Percentiles rank a stretch among this genome's conserved stretches.
phyloP scores from a whole-genome alignment of 2,329 filamentous ascomycete genomes.

The Lachnellula willkommii region DNA sequence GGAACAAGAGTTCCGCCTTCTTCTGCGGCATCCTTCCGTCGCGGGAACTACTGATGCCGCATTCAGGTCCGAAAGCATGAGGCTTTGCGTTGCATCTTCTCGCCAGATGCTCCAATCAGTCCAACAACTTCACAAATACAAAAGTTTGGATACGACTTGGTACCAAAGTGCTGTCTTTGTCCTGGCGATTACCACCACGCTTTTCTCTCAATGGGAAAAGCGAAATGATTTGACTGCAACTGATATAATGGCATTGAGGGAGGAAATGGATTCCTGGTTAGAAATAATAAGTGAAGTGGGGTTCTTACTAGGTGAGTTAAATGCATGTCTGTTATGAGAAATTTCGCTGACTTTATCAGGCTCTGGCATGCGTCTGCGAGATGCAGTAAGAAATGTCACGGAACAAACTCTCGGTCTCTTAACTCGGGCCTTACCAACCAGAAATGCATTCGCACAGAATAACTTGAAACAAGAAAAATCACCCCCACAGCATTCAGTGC shows the following conservation, averaged over 20 bases:
- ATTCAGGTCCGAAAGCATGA: slow-evolving; percentile 56
- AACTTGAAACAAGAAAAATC: slow-evolving; percentile 9
- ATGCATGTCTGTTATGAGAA: not conserved
- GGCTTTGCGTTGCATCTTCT: slow-evolving; percentile 61
- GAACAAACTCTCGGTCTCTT: slow-evolving; percentile 44
- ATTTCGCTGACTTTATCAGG: slow-evolving; percentile 30
- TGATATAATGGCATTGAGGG: slow-evolving; percentile 55
- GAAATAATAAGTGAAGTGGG: slow-evolving; percentile 63
- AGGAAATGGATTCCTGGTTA: slow-evolving; percentile 67
- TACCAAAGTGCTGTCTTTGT: slow-evolving; percentile 68
- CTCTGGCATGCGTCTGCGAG: slow-evolving; percentile 42
- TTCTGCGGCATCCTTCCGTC: slow-evolving; percentile 57
- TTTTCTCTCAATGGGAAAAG: slow-evolving; percentile 65
- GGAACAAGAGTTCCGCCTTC: slow-evolving; percentile 53
- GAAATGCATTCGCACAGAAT: slow-evolving; percentile 29
- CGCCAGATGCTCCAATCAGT: slow-evolving; percentile 58
- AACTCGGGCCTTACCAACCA: slow-evolving; percentile 36
- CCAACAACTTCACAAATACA: slow-evolving; percentile 54
- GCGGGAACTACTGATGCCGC: slow-evolving; percentile 49
- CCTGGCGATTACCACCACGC: slow-evolving; percentile 65
- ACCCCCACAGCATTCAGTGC: not conserved
- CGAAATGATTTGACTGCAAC: slow-evolving; percentile 52
- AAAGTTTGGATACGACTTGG: slow-evolving; percentile 73
- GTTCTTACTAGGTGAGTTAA: slow-evolving; percentile 57
- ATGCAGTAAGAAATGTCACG: slow-evolving; percentile 44